A percentile compares a stretch with the other conserved stretches of the same genome.
Evolutionary conservation across 140 eudicot genomes (phyloP).

Genomic region (Ambrosia hybrid): DNA sequence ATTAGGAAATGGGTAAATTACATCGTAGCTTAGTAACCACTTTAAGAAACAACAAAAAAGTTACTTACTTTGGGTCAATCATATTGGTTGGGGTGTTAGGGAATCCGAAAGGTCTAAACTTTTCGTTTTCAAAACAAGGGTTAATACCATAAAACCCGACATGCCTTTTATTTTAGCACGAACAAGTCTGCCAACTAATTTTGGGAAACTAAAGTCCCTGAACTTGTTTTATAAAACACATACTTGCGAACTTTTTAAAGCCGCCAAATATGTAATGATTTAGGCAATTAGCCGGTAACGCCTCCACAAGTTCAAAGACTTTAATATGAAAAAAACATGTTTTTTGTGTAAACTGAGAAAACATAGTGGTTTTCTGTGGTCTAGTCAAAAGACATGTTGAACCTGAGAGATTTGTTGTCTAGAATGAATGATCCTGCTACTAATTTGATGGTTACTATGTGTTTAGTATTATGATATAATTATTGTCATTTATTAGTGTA

Average conservation of each 20-base stretch:
- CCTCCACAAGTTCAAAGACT: background rate
- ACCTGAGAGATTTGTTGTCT: background rate
- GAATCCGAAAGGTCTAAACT: background rate
- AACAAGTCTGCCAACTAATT: background rate
- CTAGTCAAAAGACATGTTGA: background rate
- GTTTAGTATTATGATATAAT: background rate
- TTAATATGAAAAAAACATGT: background rate
- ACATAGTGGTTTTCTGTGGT: background rate
- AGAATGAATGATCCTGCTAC: background rate
- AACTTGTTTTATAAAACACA: background rate
- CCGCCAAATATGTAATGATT: background rate
- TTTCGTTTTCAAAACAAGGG: background rate
- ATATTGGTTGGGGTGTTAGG: background rate
- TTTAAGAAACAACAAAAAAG: background rate
- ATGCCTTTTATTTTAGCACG: background rate
- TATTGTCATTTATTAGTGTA: background rate
- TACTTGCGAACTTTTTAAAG: background rate
- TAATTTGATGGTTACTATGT: background rate
- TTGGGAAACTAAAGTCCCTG: background rate
- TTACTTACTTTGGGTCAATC: background rate
- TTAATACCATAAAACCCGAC: background rate
- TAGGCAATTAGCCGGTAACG: background rate
- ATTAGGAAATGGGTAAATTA: background rate
- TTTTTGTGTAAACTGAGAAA: background rate
- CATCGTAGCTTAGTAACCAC: slow-evolving; percentile 6